These are phyloP conservation scores for Populus ilicifolia DNA, from an alignment of 345 rosid genomes.

Conservation along the genomic window DNA sequence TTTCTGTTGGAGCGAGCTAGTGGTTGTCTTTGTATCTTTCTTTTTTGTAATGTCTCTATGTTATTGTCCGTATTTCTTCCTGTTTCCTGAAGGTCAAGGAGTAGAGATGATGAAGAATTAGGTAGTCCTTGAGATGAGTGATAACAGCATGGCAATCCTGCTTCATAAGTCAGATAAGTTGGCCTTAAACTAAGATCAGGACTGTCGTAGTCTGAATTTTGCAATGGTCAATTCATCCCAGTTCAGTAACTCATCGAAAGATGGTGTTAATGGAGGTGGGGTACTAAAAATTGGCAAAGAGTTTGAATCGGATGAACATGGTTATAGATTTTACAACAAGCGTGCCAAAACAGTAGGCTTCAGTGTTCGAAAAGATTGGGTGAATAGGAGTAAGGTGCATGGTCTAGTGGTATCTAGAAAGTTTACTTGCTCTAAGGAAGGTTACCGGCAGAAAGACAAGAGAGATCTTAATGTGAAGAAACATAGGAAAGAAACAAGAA, in stretches of 20 bases:
- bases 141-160: conserved; percentile 17
- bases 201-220: conserved; percentile 15
- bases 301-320: conserved; percentile 33
- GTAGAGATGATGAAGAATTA: conserved; percentile 13
- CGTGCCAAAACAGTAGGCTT: conserved; percentile 25
- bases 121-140: conserved; percentile 6
- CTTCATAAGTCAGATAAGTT: conserved; percentile 18
- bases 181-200: conserved; percentile 35
- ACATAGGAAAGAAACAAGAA: conserved; percentile 36
- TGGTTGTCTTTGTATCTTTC: background rate
- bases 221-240: conserved; percentile 6
- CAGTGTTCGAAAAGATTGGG: conserved; percentile 30
- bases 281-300: conserved; percentile 23
- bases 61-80: background rate
- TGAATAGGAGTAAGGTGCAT: conserved; percentile 30
- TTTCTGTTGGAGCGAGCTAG: background rate
- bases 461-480: conserved; percentile 28
- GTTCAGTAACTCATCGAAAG: conserved; percentile 13
- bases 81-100: conserved; percentile 28
- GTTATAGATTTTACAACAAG: conserved; percentile 23
- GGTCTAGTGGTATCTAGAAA: conserved; percentile 35
- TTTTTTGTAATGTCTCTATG: background rate
- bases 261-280: conserved; percentile 9
- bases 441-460: conserved; percentile 35
- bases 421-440: conserved; percentile 42